These are phyloP conservation scores for Ogataea naganishii DNA, from an alignment of 805 yeast genomes.

Conservation along the genomic window DNA sequence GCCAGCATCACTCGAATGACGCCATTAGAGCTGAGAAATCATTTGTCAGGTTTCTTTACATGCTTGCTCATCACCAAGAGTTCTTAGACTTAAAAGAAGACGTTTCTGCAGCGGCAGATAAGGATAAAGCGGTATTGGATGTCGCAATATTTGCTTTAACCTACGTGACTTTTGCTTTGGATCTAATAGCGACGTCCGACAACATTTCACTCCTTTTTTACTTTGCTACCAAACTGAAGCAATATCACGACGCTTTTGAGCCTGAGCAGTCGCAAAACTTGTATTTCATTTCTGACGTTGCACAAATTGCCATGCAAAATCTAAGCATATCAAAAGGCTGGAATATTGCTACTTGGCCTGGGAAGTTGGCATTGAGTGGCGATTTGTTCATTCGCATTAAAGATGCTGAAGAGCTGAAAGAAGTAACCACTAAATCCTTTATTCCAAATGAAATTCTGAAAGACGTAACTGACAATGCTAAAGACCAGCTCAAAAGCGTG, in stretches of 20 bases:
- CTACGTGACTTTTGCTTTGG: conserved; percentile 53
- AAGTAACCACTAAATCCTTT: conserved; percentile 43
- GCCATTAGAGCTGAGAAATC: conserved; percentile 55
- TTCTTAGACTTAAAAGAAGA: conserved; percentile 33
- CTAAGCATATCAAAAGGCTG: conserved; percentile 52
- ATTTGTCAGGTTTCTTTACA: conserved; percentile 58
- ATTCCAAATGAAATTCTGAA: conserved; percentile 39
- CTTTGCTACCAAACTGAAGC: conserved; percentile 70
- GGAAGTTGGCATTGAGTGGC: conserved; percentile 58
- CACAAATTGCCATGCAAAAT: conserved; percentile 57
- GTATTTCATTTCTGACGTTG: conserved; percentile 63
- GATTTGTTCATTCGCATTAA: conserved; percentile 62
- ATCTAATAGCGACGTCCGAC: conserved; percentile 49
- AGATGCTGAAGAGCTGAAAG: conserved; percentile 48
- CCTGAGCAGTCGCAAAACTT: conserved; percentile 30
- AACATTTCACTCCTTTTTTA: conserved; percentile 71
- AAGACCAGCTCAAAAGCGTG: conserved; percentile 9
- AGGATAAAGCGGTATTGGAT: conserved; percentile 19
- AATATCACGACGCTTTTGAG: conserved; percentile 53
- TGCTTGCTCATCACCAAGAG: conserved; percentile 69
- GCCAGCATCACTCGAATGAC: conserved; percentile 13
- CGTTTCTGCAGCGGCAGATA: conserved; percentile 9
- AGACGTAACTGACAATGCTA: conserved; percentile 25
- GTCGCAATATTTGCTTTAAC: conserved; percentile 48
- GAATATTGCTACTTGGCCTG: conserved; percentile 77